Percentiles rank a stretch among this genome's conserved stretches.
phyloP scores from a whole-genome alignment of 176 grass and related monocot genomes.

The Pharus latifolius region DNA sequence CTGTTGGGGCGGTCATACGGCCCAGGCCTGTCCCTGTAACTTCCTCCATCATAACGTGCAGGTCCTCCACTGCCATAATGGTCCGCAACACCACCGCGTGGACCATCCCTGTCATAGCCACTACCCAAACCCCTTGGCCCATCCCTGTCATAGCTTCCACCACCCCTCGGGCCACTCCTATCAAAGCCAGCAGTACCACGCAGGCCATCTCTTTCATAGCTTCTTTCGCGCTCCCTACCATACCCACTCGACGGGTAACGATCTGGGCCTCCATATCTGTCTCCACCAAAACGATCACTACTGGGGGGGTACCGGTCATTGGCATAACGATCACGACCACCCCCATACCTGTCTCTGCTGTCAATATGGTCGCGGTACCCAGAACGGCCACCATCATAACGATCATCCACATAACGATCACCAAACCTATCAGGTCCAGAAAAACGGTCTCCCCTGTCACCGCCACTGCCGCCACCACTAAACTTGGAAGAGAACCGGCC shows the following conservation, averaged over 20 bases:
- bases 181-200: constrained; percentile 28
- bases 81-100: constrained; percentile 18
- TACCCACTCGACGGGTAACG: constrained; percentile 35
- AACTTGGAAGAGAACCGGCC: constrained; percentile 38
- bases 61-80: constrained; percentile 36
- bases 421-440: constrained; percentile 48
- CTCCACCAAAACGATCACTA: constrained; percentile 36
- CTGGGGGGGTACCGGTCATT: constrained; percentile 35
- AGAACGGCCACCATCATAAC: constrained; percentile 49
- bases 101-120: constrained; percentile 51
- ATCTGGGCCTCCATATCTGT: constrained; percentile 46
- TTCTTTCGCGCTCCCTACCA: constrained; percentile 49
- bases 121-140: constrained; percentile 13
- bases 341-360: constrained; percentile 43
- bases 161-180: constrained; percentile 28
- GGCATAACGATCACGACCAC: constrained; percentile 41
- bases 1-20: constrained; percentile 57
- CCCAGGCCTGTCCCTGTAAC: constrained; percentile 48
- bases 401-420: constrained; percentile 52
- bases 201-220: constrained; percentile 38
- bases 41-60: constrained; percentile 35
- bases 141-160: constrained; percentile 35
- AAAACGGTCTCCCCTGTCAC: constrained; percentile 49
- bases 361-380: constrained; percentile 53
- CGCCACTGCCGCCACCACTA: constrained; percentile 11